Evolutionary conservation across 2,329 filamentous ascomycete genomes (phyloP), one percentile per base, ranked within the genome.

Genomic region (Colletotrichum chrysophilum): DNA sequence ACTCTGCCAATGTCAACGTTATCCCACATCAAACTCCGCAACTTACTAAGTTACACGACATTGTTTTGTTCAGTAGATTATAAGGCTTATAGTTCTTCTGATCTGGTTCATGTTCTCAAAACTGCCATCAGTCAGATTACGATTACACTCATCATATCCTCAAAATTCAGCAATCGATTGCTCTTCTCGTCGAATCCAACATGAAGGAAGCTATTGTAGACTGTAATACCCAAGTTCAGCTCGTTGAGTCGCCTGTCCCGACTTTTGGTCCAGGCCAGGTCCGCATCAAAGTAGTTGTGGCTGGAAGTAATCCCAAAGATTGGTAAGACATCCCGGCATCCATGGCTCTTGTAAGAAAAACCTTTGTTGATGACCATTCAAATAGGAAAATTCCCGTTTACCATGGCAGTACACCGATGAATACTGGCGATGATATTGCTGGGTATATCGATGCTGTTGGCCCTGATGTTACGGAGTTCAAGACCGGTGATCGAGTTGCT

Each of bases 401-500:
- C 43, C 43, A 52, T 52, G 43, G n/a, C 3, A 52, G 9, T 21
- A 12, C 43, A 52, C 24, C 55, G 5, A 58, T 58, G 24, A 81
- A 81, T 30, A 58, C 3, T 0, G 77, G 78, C 13, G 78, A 80
- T n/a, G 79, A 80, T 28, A 60, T 79, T 55, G 78, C 78, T 10
- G 79, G 79, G 10, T 56, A 70, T 32, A 71, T 80, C 12, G 66
- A 78, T 3, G 28, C 36, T 5, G 75, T 79, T 24, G 80, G 79
- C 5, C 36, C 68, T 3, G 66, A 60, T 2, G 77, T 80, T 12
- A 60, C 32, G 13, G 77, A 76, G 24, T 79, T 80, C 61, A 61
- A 69, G n/a, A 62, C 75, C 2, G 87, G 87, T 16, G 87, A 88
- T 76, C 82, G 87, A 55, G 87, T 89, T 28, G 84, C 84, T 7